Base-by-base conservation (phyloP, 2,329 filamentous ascomycete genomes). In the Epichloe coenophiala region DNA sequence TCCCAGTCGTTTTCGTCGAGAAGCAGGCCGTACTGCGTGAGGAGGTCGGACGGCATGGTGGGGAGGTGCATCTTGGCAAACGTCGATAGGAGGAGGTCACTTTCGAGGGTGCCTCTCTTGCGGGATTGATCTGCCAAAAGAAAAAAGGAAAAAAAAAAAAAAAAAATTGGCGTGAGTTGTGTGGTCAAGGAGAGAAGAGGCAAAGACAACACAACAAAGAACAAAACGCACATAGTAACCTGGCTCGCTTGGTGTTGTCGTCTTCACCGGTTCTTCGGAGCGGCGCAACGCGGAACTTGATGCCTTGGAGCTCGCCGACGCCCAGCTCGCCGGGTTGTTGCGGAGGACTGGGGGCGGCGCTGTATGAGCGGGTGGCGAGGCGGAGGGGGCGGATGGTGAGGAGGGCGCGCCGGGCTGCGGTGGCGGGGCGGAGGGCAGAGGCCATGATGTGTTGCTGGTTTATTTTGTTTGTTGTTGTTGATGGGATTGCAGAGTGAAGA, bases 1-100 rank as follows among this genome's bases (percentile, higher is more conserved):
- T 98, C 93, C 93, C 93, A 98, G 72, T 98, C 93, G 69, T 98
- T 98, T 71, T 98, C 93, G 68, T 98, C 93, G 51, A 98, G 81
- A 73, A 98, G 94, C 31, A 77, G 73, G 66, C 97, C 91, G 72
- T 93, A 97, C 68, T 95, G 80, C 59, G 78, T 69, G 59, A 97
- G 81, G 63, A 94, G 86, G 47, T 74, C 68, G 5, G 73, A 67
- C 1, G 78, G 79, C 87, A 98, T 95, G 54, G 71, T 72, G 42
- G 75, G 72, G 21, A 98, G 82, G 68, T 94, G 77, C 50, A 75
- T 73, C 58, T 91, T 81, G 56, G 93, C 93, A 66, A 98, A 98
- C 57, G 93, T 98, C 53, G 88, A 95, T 58, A 97, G 85, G 56
- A 98, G 81, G 50, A 98, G 86, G 67, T 98, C 93, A 56, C 87